A percentile compares a stretch with the other conserved stretches of the same genome.
Evolutionary conservation across 257 asterid genomes (phyloP).

Genomic region (Coffea canephora): DNA sequence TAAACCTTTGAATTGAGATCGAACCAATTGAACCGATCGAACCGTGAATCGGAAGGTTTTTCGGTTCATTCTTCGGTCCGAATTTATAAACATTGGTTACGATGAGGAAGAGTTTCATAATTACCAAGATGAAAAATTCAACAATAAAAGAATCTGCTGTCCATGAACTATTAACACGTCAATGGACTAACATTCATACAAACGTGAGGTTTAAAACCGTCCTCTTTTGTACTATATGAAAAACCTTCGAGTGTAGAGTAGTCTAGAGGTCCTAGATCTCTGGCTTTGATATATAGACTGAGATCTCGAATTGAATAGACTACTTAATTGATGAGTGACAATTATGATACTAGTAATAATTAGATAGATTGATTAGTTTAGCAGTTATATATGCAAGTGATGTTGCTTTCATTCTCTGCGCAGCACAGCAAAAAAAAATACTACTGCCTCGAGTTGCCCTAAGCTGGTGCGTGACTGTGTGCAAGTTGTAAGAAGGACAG

Average conservation of each 20-base stretch:
- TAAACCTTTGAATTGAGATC: no score
- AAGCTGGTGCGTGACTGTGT: neutral
- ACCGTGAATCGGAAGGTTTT: no score
- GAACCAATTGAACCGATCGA: no score
- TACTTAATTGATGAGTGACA: neutral
- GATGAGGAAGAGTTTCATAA: no score
- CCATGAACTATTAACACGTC: neutral
- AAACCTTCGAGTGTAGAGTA: neutral
- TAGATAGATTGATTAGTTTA: neutral
- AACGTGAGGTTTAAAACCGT: neutral
- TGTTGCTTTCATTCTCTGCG: slow-evolving; percentile 4
- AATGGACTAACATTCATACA: neutral
- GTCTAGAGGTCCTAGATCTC: no score
- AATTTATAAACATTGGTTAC: no score
- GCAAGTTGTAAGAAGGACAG: slow-evolving; percentile 26
- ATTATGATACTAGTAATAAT: neutral
- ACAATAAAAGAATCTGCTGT: no score
- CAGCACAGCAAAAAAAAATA: neutral
- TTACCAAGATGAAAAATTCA: no score
- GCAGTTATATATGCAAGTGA: neutral
- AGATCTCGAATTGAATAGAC: neutral
- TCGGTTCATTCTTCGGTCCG: no score
- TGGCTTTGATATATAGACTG: neutral
- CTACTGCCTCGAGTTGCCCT: slow-evolving; percentile 15
- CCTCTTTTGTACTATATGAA: neutral